Evolutionary conservation across 768 basidiomycete genomes (phyloP).

Genomic region (Russula emetica): DNA sequence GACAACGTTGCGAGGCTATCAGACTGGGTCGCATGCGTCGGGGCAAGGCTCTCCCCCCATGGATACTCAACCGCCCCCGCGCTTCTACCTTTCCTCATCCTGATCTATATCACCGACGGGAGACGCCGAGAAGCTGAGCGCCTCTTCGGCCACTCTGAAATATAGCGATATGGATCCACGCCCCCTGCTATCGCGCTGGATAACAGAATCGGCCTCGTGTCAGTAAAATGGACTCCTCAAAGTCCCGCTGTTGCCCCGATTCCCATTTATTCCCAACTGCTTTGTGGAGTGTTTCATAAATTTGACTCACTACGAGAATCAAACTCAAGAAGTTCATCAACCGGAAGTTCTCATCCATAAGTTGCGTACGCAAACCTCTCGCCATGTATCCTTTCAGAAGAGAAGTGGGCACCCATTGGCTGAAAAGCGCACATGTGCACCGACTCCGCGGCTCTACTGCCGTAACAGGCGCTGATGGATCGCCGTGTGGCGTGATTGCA

Average conservation of each 20-base stretch:
- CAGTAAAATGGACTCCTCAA: neutral
- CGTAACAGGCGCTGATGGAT: slow-evolving; percentile 17
- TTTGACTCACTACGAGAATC: slow-evolving; percentile 13
- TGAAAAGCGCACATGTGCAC: neutral
- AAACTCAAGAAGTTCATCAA: slow-evolving; percentile 3
- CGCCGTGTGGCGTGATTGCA: slow-evolving; percentile 24
- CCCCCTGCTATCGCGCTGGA: neutral
- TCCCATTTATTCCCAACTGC: slow-evolving; percentile 1
- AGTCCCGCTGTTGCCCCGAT: neutral
- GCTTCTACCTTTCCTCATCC: neutral
- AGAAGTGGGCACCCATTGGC: neutral
- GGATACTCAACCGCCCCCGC: neutral
- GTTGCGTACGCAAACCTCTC: neutral
- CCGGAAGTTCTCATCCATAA: slow-evolving; percentile 3
- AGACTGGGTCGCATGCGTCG: neutral
- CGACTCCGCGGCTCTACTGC: slow-evolving; percentile 14
- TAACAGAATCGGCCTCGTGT: neutral
- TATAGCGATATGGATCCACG: neutral
- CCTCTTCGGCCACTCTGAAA: neutral
- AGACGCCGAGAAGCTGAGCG: neutral
- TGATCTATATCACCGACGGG: neutral
- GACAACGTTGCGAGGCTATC: slow-evolving; percentile 1
- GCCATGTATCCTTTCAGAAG: neutral
- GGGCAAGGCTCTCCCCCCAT: neutral
- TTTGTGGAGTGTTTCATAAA: slow-evolving; percentile 8